Evolutionary conservation across 2,329 filamentous ascomycete species (phyloP), one percentile per base, ranked within the genome.

Genomic region (Periconia digitata): DNA sequence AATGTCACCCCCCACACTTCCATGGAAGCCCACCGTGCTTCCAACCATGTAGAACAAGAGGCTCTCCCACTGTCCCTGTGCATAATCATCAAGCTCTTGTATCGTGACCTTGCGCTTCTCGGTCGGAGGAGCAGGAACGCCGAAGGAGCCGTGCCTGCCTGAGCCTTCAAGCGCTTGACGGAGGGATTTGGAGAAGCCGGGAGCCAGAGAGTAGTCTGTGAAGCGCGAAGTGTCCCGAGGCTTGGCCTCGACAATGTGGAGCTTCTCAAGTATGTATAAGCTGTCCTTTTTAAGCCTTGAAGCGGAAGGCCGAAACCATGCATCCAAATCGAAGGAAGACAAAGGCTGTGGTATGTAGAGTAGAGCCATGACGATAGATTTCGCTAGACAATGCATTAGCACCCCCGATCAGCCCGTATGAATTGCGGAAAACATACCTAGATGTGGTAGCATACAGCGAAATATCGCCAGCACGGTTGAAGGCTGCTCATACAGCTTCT

Each of bases 391-490:
- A n/a, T n/a, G n/a, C n/a, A n/a, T 34, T 23, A 18, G 8, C 4
- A 20, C 34, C 10, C n/a, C n/a, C n/a, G n/a, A n/a, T n/a, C n/a
- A n/a, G n/a, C n/a, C n/a, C n/a, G n/a, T n/a, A n/a, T n/a, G n/a
- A n/a, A n/a, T n/a, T n/a, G n/a, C n/a, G n/a, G n/a, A 10, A 6
- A 45, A 37, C 46, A 64, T 79, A 92, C 89, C 90, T 53, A 97
- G 76, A 66, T 95, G 89, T 49, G 94, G 90, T 49, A 99, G 82
- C 91, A 99, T 96, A 75, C 94, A 92, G 59, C 94, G 85, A 72
- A 97, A 97, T 64, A 99, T 92, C 58, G 94, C 94, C 58, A 99
- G 85, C 32, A 92, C 89, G 1, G 94, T 96, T 36, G 92, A 95
- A 23, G 94, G 94, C 78, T 96, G 92, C 75, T 92, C 88, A 79